Evolutionary conservation across 1,284 basidiomycete species (phyloP), one percentile per base, ranked within the genome.

Genomic region (Fomitiporia mediterranea): DNA sequence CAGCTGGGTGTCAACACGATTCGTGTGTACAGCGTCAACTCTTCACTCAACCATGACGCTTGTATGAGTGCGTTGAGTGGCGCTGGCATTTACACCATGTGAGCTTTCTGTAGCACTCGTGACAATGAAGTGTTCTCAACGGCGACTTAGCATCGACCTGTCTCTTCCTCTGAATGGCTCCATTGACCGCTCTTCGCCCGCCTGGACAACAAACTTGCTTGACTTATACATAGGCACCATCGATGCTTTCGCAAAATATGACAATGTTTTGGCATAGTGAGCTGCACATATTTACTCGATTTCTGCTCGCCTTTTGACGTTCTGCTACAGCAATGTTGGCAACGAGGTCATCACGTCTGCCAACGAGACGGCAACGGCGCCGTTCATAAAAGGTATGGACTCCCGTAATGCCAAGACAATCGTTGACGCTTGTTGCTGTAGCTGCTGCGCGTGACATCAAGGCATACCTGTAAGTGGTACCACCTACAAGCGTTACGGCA

Each of bases 351-450:
- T 94, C 60, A 82, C 78, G 30, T 68, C 66, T 17, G 56, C 75
- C 21, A 76, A 80, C 51, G 79, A 75, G 60, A 90, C 89, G 13
- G 74, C 72, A 43, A 83, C 87, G 15, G 82, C 84, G 8, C 81
- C 93, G 0, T 96, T 83, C 68, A 82, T 97, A 69, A 96, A 96
- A 71, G 93, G 92, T 38, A 93, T 93, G 17, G 91, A n/a, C n/a
- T n/a, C 91, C 21, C 83, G 94, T 38, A 94, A 97, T 68, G 74
- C 83, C 64, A 94, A 86, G 69, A 82, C 93, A 2, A 94, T 70
- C 75, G 21, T 19, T 43, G 15, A 43, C 8, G n/a, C 39, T 42
- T 42, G 9, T 11, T 19, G 19, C 23, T 42, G 2, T 43, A 43
- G n/a, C 42, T 21, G 11, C 1, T 23, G 4, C 13, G 19, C 27